Base-by-base conservation (phyloP, 441 rosid species). In the Populus hybrid region DNA sequence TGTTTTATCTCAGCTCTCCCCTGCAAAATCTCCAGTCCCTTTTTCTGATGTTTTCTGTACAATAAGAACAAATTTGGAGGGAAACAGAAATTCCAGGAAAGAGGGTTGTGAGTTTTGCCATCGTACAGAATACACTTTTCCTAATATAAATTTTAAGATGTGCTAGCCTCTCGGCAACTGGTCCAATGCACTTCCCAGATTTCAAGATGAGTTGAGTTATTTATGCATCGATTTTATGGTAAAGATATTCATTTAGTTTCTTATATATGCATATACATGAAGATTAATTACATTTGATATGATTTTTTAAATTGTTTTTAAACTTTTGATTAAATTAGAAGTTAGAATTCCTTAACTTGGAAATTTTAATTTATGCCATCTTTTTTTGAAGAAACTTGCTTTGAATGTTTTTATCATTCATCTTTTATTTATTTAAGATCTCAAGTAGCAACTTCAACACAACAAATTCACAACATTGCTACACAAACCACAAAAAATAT, bases 1-100 rank as follows among this genome's bases (percentile, higher is more conserved):
- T 36, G 59, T 70, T 67, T 74, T 20, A 34, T 34, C 74, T 69
- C 70, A 50, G 38, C 63, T 69, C 63, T 1, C 57, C 46, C 72
- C 26, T 4, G 30, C 38, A 73, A 59, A 21, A 57, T 18, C 10
- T 34, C 18, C 57, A 50, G 20, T 16, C 6, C 32, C 57, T 4
- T 50, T 50, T 50, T 50, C 57, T 14, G 8, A 50, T 50, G 57
- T 50, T 50, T 46, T 50, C 57, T 50, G 57, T 14, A 50, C 57
- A 50, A 50, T 14, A 50, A 50, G 57, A 50, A 50, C 20, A 50
- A 50, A 3, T 16, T 46, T 50, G 57, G 18, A 50, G 8, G 18
- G 57, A 50, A 50, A 50, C 5, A 50, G 57, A 50, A 50, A 50
- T 14, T 50, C 20, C 6, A 16, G 57, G 57, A 50, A 50, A 50